Conservation (phyloP, 2,329 filamentous ascomycete species). For the Madurella fahalii region DNA sequence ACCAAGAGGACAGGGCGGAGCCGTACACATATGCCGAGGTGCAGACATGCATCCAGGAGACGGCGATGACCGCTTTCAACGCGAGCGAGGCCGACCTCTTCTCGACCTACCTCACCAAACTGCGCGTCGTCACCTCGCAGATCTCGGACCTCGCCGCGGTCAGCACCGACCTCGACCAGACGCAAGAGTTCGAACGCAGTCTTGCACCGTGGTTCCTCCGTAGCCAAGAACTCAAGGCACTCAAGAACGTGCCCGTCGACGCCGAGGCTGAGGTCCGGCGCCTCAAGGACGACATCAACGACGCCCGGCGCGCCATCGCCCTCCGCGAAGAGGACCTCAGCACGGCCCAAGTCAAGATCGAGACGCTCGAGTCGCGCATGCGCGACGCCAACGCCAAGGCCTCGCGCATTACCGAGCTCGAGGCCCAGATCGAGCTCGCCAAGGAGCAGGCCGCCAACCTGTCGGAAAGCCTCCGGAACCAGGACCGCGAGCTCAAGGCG, state of each 20-base stretch:
- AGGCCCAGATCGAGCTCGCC: conserved; percentile 53
- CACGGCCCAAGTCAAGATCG: conserved; percentile 85
- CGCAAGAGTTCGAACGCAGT: conserved; percentile 72
- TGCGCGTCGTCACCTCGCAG: conserved; percentile 60
- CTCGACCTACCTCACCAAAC: conserved; percentile 61
- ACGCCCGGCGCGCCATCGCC: conserved; percentile 67
- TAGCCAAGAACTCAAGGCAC: conserved; percentile 74
- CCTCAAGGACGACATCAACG: conserved; percentile 74
- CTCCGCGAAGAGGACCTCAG: conserved; percentile 78
- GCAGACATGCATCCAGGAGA: conserved; percentile 56
- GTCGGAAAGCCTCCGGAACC: conserved; percentile 61
- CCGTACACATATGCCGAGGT: conserved; percentile 65
- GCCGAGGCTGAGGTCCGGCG: conserved; percentile 79
- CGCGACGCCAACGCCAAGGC: conserved; percentile 77
- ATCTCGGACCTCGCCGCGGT: conserved; percentile 68
- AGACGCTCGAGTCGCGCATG: conserved; percentile 85
- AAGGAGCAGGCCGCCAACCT: conserved; percentile 49
- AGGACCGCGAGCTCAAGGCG: conserved; percentile 61
- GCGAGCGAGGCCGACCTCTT: conserved; percentile 65
- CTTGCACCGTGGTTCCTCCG: conserved; percentile 79
- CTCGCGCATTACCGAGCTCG: conserved; percentile 62
- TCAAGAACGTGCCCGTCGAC: conserved; percentile 75
- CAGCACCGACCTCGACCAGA: conserved; percentile 65
- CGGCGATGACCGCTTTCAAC: conserved; percentile 48
- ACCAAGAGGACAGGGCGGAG: conserved; percentile 67